Percentiles rank a stretch among this genome's conserved stretches.
Evolutionary conservation across 805 yeast species (phyloP).

Genomic region (Candida stauntonica): DNA sequence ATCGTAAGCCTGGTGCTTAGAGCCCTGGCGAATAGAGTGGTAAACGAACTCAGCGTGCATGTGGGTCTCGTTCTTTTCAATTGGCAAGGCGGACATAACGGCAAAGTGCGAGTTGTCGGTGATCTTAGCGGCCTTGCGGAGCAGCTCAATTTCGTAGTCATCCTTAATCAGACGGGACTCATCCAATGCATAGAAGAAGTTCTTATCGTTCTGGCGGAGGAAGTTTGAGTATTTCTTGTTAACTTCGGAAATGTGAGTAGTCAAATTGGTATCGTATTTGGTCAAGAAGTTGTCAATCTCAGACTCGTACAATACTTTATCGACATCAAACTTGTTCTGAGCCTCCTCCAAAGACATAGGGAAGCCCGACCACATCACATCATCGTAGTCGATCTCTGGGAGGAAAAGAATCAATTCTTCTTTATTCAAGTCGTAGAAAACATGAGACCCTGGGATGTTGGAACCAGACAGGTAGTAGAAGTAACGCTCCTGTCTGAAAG

Average conservation of each 20-base stretch:
- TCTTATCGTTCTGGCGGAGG: conserved; percentile 41
- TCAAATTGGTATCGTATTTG: conserved; percentile 32
- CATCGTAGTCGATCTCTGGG: conserved; percentile 82
- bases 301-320: conserved; percentile 63
- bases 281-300: conserved; percentile 38
- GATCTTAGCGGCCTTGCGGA: conserved; percentile 78
- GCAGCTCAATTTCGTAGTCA: conserved; percentile 66
- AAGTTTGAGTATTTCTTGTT: conserved; percentile 29
- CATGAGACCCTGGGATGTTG: conserved; percentile 70
- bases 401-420: conserved; percentile 68
- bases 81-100: conserved; percentile 89
- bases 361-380: conserved; percentile 94
- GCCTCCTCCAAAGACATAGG: conserved; percentile 74
- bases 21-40: conserved; percentile 91
- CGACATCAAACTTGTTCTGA: conserved; percentile 64
- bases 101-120: conserved; percentile 87
- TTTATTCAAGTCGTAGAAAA: conserved; percentile 48
- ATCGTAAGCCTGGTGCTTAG: conserved; percentile 84
- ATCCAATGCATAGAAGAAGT: conserved; percentile 70
- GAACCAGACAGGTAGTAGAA: conserved; percentile 85
- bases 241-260: conserved; percentile 53
- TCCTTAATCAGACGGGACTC: conserved; percentile 87
- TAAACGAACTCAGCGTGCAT: conserved; percentile 94
- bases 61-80: conserved; percentile 83
- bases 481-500: conserved; percentile 86